A percentile compares a stretch with the other conserved stretches of the same genome.
These are phyloP conservation scores for Arachis hypogaea DNA, from an alignment of 306 rosid species.

Conservation along the genomic window DNA sequence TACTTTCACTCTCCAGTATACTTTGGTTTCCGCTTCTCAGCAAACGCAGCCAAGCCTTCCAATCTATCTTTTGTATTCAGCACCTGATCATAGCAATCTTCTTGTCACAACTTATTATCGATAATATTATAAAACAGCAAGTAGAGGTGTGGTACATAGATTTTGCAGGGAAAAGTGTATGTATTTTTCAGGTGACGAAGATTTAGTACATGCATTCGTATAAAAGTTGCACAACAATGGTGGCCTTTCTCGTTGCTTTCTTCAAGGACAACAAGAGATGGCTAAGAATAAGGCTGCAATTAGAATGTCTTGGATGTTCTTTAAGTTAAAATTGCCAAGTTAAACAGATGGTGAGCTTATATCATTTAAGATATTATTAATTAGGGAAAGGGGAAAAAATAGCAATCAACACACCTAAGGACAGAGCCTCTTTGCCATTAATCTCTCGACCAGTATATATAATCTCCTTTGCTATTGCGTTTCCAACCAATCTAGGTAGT, in stretches of 20 bases:
- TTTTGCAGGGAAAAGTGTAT: background rate
- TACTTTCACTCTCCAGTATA: conserved; percentile 62
- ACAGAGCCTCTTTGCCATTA: conserved; percentile 71
- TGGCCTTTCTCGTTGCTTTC: conserved; percentile 25
- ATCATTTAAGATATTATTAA: conserved; percentile 1
- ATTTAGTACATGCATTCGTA: background rate
- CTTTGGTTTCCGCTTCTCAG: conserved; percentile 89
- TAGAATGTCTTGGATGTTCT: conserved; percentile 10
- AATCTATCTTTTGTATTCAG: conserved; percentile 75
- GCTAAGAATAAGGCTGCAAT: conserved; percentile 14
- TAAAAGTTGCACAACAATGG: conserved; percentile 8
- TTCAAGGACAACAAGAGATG: conserved; percentile 16
- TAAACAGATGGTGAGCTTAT: conserved; percentile 1
- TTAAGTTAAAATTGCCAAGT: conserved; percentile 16
- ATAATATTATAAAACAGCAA: background rate
- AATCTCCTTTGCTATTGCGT: conserved; percentile 82
- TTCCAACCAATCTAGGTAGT: conserved; percentile 88
- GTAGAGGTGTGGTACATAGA: background rate
- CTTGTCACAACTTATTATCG: conserved; percentile 31
- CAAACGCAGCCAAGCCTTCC: conserved; percentile 88
- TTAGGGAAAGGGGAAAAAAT: conserved; percentile 18
- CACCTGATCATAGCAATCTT: conserved; percentile 74
- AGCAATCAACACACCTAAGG: conserved; percentile 59
- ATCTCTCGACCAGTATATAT: conserved; percentile 79
- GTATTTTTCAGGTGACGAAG: background rate